Base-by-base conservation (phyloP, 805 yeast species). In the Candida endomychidarum region DNA sequence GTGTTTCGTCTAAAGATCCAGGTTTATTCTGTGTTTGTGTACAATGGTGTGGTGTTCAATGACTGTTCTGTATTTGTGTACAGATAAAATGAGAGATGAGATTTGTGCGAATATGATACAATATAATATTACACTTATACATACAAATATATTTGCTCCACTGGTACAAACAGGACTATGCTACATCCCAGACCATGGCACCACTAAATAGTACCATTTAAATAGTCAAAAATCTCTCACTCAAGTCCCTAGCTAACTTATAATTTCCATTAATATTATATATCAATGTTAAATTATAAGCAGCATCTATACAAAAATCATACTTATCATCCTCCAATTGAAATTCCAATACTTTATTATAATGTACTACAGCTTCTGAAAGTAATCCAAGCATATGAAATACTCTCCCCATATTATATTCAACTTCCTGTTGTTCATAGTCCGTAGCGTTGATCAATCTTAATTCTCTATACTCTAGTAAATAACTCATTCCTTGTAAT, bases 361-460 rank as follows among this genome's bases (percentile, higher is more conserved):
- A 93, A 53, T 81, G 87, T 15, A 65, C 69, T 5, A 83, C 70
- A 0, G 99, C 98, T 20, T 85, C 63, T 0, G 86, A 67, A 8
- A 79, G 74, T 21, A 93, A 67, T 0, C 96, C 96, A 5, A 91
- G 64, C 59, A 86, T 72, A 53, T 91, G 97, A 62, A 84, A 93
- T 4, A 85, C 73, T 26, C 96, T 71, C 0, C 95, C 99, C 39
- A 89, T 52, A 48, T 93, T 93, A 58, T 83, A 93, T 37, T 79
- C 76, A 1, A 83, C 80, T 55, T 93, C 99, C 59, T 86, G 91
- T 28, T 59, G 58, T 49, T 83, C 89, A 40, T 72, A 70, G 5
- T 56, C 52, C 1, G 71, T 62, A 8, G 69, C 63, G 21, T 51
- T 44, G 5, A 60, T 58, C 3, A 62, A 49, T 42, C 93, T 65